Conservation (phyloP, 2,329 filamentous ascomycete species). For the Arthrobotrys iridis region DNA sequence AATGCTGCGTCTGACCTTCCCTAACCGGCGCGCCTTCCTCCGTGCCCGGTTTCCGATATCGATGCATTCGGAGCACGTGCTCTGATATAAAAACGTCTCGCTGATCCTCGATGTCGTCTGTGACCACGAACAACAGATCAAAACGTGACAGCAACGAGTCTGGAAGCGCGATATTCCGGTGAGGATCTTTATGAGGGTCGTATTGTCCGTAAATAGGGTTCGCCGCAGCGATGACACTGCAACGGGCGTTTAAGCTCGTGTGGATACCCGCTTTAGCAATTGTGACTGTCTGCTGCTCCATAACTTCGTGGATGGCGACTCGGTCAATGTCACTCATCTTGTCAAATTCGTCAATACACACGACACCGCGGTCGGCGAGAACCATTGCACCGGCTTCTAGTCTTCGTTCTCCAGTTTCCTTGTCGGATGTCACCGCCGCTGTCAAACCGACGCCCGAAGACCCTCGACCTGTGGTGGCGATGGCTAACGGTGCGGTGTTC, state of each 20-base stretch:
- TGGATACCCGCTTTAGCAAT: constrained; percentile 99
- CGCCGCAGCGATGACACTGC: constrained; percentile 93
- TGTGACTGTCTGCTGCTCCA: constrained; percentile 99
- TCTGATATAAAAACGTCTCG: constrained; percentile 91
- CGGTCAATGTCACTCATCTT: constrained; percentile 99
- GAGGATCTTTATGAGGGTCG: constrained; percentile 96
- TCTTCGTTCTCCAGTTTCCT: constrained; percentile 93
- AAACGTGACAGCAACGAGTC: constrained; percentile 98
- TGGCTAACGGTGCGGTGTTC: constrained; percentile 94
- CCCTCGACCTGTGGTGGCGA: constrained; percentile 94
- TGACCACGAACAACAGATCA: constrained; percentile 96
- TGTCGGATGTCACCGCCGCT: constrained; percentile 93
- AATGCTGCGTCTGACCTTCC: constrained; percentile 82
- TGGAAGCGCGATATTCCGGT: constrained; percentile 96
- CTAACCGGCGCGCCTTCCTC: constrained; percentile 95
- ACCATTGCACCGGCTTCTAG: constrained; percentile 99
- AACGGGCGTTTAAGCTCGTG: constrained; percentile 94
- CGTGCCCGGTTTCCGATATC: constrained; percentile 88
- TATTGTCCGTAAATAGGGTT: constrained; percentile 99
- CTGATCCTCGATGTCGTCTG: constrained; percentile 95
- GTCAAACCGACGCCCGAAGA: constrained; percentile 98
- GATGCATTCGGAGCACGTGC: constrained; percentile 96
- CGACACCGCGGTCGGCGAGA: constrained; percentile 92
- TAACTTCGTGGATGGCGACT: constrained; percentile 99
- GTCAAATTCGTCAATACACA: constrained; percentile 99